Conservation (phyloP, 495 filamentous ascomycete genomes). For the Aspergillus haitiensis region DNA sequence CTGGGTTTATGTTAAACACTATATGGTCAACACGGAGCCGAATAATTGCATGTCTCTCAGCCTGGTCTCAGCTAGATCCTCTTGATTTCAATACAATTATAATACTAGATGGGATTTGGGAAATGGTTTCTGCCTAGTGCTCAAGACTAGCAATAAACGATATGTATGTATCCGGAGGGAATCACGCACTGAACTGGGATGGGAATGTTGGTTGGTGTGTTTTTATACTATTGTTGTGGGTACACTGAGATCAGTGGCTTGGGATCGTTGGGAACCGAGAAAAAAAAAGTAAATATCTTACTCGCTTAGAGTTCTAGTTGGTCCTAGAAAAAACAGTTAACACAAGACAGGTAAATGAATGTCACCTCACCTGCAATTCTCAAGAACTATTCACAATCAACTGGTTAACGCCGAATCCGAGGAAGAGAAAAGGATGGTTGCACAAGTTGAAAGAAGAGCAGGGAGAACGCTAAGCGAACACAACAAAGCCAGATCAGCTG, state of each 20-base stretch:
- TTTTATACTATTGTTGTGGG: conserved; percentile 10
- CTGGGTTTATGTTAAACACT: too few species aligned
- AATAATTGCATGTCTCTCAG: too few species aligned
- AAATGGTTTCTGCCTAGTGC: conserved; percentile 11
- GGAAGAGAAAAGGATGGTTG: conserved; percentile 6
- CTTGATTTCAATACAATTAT: neutral
- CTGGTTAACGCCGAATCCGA: neutral
- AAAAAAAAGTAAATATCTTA: neutral
- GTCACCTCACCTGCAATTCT: neutral
- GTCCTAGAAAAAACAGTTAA: neutral
- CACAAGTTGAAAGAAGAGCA: conserved; percentile 9
- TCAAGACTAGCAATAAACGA: conserved; percentile 19
- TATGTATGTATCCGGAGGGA: conserved; percentile 27
- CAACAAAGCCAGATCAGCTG: conserved; percentile 2
- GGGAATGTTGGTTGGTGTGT: conserved; percentile 9
- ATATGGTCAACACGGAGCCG: too few species aligned
- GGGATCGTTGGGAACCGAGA: neutral
- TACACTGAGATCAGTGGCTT: neutral
- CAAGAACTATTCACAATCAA: neutral
- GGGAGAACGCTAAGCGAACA: conserved; percentile 3
- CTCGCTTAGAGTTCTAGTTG: neutral
- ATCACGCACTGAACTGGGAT: conserved; percentile 26
- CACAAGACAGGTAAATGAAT: neutral
- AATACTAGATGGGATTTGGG: conserved; percentile 14
- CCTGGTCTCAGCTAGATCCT: too few species aligned